Conservation (phyloP, 768 basidiomycete species). For the Mycena pura region DNA sequence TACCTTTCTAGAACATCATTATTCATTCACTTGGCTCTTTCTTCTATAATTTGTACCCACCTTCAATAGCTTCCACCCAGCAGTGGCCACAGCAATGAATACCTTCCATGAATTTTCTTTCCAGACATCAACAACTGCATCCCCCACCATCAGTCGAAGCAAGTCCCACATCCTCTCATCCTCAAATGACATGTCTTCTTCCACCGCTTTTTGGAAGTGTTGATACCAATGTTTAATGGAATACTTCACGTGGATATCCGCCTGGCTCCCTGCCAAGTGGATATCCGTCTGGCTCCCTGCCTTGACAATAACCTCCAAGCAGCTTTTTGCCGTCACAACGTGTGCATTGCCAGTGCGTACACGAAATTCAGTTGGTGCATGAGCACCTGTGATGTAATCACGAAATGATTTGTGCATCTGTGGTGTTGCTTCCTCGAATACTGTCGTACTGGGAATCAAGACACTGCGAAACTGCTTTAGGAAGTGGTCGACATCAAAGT, state of each 20-base stretch:
- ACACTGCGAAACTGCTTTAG: background rate
- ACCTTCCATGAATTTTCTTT: background rate
- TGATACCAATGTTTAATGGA: background rate
- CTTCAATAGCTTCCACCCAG: background rate
- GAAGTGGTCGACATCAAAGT: background rate
- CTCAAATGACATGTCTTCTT: background rate
- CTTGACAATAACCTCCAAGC: background rate
- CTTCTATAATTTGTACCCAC: background rate
- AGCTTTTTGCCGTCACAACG: constrained; percentile 1
- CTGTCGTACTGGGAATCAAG: background rate
- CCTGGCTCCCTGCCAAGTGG: background rate
- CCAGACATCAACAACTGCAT: background rate
- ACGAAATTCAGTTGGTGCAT: constrained; percentile 1
- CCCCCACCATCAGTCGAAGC: background rate
- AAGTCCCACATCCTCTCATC: background rate
- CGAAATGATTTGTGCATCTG: constrained; percentile 2
- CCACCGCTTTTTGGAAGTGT: constrained; percentile 9
- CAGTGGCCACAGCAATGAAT: background rate
- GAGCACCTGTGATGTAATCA: constrained; percentile 1
- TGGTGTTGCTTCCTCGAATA: constrained; percentile 1
- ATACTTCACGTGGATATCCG: background rate
- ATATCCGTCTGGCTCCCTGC: background rate
- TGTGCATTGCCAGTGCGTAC: background rate
- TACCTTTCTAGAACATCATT: background rate
- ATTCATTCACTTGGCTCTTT: background rate